Conservation (phyloP, 352 stramenopile species). For the Phytophthora idaei region DNA sequence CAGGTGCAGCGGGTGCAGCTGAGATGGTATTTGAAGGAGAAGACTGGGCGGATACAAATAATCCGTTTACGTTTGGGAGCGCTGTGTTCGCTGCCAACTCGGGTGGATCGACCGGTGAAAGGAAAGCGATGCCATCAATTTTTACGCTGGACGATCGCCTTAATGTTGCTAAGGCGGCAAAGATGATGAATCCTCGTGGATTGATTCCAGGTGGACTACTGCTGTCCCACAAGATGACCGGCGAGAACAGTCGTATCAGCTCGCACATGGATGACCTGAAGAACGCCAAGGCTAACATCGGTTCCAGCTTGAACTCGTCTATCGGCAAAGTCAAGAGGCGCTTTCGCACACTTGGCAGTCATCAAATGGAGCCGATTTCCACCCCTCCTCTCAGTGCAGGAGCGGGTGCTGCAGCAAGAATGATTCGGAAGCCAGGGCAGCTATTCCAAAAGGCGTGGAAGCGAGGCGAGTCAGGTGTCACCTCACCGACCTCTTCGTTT, state of each 20-base stretch:
- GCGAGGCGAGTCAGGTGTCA: constrained; percentile 31
- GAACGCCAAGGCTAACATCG: constrained; percentile 75
- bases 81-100: constrained; percentile 34
- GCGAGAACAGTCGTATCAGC: constrained; percentile 28
- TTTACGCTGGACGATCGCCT: constrained; percentile 73
- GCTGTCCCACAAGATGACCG: constrained; percentile 38
- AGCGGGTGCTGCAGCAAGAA: constrained; percentile 51
- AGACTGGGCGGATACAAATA: constrained; percentile 54
- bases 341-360: constrained; percentile 63
- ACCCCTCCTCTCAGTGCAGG: constrained; percentile 31
- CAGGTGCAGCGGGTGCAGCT: constrained; percentile 27
- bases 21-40: constrained; percentile 60
- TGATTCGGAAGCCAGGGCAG: constrained; percentile 74
- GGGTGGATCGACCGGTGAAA: constrained; percentile 32
- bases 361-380: constrained; percentile 50
- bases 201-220: constrained; percentile 50
- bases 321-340: constrained; percentile 77
- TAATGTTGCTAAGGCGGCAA: constrained; percentile 55
- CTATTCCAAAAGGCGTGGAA: constrained; percentile 73
- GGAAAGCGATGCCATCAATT: constrained; percentile 50
- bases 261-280: constrained; percentile 73
- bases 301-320: constrained; percentile 73
- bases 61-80: constrained; percentile 37
- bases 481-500: constrained; percentile 36
- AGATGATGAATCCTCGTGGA: constrained; percentile 52